Evolutionary conservation across 176 grass and related monocot genomes (phyloP).

Genomic region (Carex parvula): DNA sequence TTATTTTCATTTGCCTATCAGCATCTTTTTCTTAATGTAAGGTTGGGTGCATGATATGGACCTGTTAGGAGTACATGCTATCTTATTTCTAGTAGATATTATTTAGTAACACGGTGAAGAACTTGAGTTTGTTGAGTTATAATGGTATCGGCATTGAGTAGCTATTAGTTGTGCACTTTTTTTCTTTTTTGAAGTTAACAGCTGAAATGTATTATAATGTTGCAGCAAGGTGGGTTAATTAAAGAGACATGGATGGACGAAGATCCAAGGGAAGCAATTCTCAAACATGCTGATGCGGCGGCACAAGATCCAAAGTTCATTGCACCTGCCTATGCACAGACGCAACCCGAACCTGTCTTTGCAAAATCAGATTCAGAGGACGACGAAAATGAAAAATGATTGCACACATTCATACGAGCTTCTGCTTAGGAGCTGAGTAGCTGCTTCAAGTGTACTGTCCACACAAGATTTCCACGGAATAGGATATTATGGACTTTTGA

Average conservation of each 20-base stretch:
- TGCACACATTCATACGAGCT: background rate
- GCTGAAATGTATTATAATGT: slow-evolving; percentile 2
- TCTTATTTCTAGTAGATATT: background rate
- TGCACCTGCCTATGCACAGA: slow-evolving; percentile 87
- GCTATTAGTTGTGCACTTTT: background rate
- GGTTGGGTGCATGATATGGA: background rate
- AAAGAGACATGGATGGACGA: slow-evolving; percentile 99
- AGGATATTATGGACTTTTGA: background rate
- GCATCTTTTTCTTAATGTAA: background rate
- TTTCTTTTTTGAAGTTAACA: slow-evolving; percentile 16
- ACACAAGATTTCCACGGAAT: background rate
- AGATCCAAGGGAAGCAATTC: slow-evolving; percentile 97
- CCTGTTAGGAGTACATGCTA: background rate
- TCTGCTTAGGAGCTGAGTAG: background rate
- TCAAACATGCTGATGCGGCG: slow-evolving; percentile 93
- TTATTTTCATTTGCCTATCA: background rate
- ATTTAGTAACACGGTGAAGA: background rate
- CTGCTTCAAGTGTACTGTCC: background rate
- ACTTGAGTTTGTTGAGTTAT: background rate
- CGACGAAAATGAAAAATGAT: slow-evolving; percentile 62
- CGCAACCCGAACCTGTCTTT: slow-evolving; percentile 79
- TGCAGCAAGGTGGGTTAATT: slow-evolving; percentile 96
- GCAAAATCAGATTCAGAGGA: slow-evolving; percentile 83
- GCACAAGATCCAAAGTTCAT: slow-evolving; percentile 88
- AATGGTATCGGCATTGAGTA: background rate